These are phyloP conservation scores for Pogostemon cablin DNA, from an alignment of 257 asterid genomes.

Conservation along the genomic window DNA sequence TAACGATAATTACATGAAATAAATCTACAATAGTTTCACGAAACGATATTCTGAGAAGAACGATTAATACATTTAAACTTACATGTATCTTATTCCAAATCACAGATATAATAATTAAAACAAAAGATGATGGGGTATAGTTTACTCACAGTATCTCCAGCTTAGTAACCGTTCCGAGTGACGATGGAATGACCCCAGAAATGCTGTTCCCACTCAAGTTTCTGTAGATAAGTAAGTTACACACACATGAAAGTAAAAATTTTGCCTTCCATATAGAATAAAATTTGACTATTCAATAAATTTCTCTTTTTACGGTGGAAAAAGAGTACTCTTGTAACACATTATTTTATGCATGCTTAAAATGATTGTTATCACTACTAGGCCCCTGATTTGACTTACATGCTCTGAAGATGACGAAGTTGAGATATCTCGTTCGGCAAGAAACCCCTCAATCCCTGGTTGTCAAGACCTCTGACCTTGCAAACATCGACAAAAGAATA, in stretches of 20 bases:
- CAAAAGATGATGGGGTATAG: slow-evolving; percentile 1
- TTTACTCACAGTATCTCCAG: slow-evolving; percentile 74
- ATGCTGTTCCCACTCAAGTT: slow-evolving; percentile 92
- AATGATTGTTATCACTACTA: slow-evolving; percentile 22
- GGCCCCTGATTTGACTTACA: slow-evolving; percentile 57
- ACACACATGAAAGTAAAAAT: not conserved
- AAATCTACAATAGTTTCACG: slow-evolving; percentile 3
- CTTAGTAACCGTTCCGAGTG: slow-evolving; percentile 68
- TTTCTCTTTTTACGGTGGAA: slow-evolving; percentile 5
- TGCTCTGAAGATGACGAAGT: slow-evolving; percentile 89
- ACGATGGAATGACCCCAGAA: slow-evolving; percentile 74
- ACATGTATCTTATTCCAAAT: not conserved
- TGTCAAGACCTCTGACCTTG: slow-evolving; percentile 79
- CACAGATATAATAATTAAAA: slow-evolving; percentile 4
- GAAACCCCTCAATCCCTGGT: slow-evolving; percentile 91
- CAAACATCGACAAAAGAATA: slow-evolving; percentile 30
- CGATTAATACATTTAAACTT: not conserved
- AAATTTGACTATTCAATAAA: slow-evolving; percentile 1
- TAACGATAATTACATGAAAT: not conserved
- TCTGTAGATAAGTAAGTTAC: slow-evolving; percentile 48
- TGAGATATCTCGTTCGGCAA: slow-evolving; percentile 72
- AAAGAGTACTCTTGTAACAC: slow-evolving; percentile 4
- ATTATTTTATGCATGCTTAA: slow-evolving; percentile 5
- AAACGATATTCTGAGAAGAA: slow-evolving; percentile 9
- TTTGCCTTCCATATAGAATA: not conserved